Percentiles rank a stretch among this genome's conserved stretches.
phyloP scores from a whole-genome alignment of 768 basidiomycete species.

The Phallus indusiatus region DNA sequence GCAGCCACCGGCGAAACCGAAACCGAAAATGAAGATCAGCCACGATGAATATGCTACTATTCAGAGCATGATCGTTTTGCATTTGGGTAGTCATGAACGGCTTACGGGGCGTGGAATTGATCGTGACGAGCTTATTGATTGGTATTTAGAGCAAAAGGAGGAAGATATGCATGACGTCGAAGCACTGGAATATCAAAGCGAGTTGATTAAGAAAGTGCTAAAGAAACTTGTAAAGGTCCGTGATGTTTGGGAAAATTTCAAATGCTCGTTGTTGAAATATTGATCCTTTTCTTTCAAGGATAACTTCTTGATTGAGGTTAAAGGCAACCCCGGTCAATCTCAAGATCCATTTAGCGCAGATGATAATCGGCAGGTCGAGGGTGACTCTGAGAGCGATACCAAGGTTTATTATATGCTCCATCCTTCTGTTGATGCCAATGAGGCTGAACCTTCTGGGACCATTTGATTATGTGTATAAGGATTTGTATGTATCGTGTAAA shows the following conservation, averaged over 20 bases:
- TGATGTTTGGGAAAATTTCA: not conserved
- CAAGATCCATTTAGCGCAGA: slow-evolving; percentile 55
- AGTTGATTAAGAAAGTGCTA: slow-evolving; percentile 83
- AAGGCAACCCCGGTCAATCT: slow-evolving; percentile 75
- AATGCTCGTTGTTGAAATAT: not conserved
- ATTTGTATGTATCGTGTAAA: not conserved
- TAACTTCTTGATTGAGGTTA: slow-evolving; percentile 74
- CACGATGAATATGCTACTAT: slow-evolving; percentile 92
- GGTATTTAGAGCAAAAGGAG: slow-evolving; percentile 92
- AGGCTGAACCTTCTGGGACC: slow-evolving; percentile 8
- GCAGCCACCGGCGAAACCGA: slow-evolving; percentile 26
- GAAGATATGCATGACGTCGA: slow-evolving; percentile 73
- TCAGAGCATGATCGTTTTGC: slow-evolving; percentile 80
- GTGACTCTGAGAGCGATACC: slow-evolving; percentile 38
- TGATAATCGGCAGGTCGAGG: slow-evolving; percentile 37
- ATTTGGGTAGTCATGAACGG: slow-evolving; percentile 68
- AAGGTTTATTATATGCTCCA: slow-evolving; percentile 87
- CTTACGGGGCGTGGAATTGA: slow-evolving; percentile 71
- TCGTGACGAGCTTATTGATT: slow-evolving; percentile 87
- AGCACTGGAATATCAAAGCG: slow-evolving; percentile 83
- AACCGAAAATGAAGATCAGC: slow-evolving; percentile 81
- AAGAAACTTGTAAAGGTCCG: slow-evolving; percentile 84
- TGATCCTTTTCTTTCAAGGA: slow-evolving; percentile 39
- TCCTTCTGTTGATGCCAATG: slow-evolving; percentile 73
- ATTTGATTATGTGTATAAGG: not conserved